These are phyloP conservation scores for Alternaria infectoria DNA, from an alignment of 2,329 filamentous ascomycete species.

Conservation along the genomic window DNA sequence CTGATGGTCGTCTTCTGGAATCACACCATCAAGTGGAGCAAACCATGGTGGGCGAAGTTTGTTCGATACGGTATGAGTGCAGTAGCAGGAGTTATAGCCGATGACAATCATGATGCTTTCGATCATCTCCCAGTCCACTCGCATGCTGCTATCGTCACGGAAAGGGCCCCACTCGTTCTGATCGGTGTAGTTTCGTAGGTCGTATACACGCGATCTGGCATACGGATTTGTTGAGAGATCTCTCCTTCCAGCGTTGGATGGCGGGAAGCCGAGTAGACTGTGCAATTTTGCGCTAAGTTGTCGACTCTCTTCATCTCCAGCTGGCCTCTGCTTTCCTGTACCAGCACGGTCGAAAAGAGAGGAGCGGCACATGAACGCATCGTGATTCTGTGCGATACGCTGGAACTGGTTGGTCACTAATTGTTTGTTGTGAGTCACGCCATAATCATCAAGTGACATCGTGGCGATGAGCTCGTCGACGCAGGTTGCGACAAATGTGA, in stretches of 20 bases:
- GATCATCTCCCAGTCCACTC: conserved; percentile 80
- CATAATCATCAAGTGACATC: conserved; percentile 47
- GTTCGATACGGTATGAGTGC: conserved; percentile 30
- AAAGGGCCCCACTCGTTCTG: conserved; percentile 75
- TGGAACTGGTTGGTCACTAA: conserved; percentile 50
- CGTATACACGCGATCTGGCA: conserved; percentile 74
- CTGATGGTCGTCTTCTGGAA: conserved; percentile 19
- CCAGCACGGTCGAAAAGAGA: conserved; percentile 62
- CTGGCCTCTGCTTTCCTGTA: conserved; percentile 48
- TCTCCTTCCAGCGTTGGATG: conserved; percentile 46
- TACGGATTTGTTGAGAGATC: conserved; percentile 60
- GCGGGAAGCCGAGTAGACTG: conserved; percentile 69
- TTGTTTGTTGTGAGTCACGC: conserved; percentile 55
- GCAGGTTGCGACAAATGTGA: conserved; percentile 46
- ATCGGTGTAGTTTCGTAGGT: conserved; percentile 70
- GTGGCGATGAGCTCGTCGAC: conserved; percentile 48
- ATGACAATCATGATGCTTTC: conserved; percentile 76
- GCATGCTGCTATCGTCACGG: conserved; percentile 64
- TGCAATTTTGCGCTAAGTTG: conserved; percentile 76
- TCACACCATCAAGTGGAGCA: conserved; percentile 36
- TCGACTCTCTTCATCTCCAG: conserved; percentile 53
- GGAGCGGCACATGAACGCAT: conserved; percentile 69
- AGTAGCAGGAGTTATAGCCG: conserved; percentile 60
- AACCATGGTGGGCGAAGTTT: conserved; percentile 40
- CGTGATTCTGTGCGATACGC: conserved; percentile 58